phyloP scores from a whole-genome alignment of 257 asterid genomes.

The Orobanche coerulescens region DNA sequence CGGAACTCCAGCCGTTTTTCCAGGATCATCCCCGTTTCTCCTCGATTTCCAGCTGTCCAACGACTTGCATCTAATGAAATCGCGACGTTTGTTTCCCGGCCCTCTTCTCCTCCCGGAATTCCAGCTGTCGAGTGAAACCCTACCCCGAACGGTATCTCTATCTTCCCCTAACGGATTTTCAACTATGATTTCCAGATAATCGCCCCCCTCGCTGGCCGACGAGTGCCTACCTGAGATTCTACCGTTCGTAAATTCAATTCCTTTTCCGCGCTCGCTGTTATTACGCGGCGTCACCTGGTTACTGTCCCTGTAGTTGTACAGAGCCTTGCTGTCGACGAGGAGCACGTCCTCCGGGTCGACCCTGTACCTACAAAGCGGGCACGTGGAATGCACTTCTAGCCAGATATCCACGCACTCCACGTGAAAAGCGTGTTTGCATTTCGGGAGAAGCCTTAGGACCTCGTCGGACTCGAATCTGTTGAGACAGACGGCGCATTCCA shows the following conservation, averaged over 20 bases:
- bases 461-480: slow-evolving; percentile 51
- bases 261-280: neutral
- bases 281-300: slow-evolving; percentile 20
- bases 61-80: slow-evolving; percentile 19
- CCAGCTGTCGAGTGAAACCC: slow-evolving; percentile 62
- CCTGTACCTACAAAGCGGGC: slow-evolving; percentile 79
- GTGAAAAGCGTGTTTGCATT: slow-evolving; percentile 82
- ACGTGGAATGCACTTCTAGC: slow-evolving; percentile 87
- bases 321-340: slow-evolving; percentile 28
- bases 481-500: slow-evolving; percentile 79
- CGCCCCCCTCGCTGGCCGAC: slow-evolving; percentile 46
- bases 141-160: slow-evolving; percentile 22
- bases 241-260: neutral
- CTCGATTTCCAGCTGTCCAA: slow-evolving; percentile 37
- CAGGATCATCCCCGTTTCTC: slow-evolving; percentile 8
- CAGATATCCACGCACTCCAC: slow-evolving; percentile 86
- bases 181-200: slow-evolving; percentile 36
- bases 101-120: slow-evolving; percentile 21
- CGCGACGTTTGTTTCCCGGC: neutral
- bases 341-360: slow-evolving; percentile 82
- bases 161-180: slow-evolving; percentile 30
- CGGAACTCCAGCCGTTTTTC: slow-evolving; percentile 24
- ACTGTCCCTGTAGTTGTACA: slow-evolving; percentile 10
- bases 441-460: slow-evolving; percentile 57
- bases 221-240: slow-evolving; percentile 59